A percentile compares a stretch with the other conserved stretches of the same genome.
Evolutionary conservation across 768 basidiomycete genomes (phyloP).

Genomic region (Termitomyces sp.): DNA sequence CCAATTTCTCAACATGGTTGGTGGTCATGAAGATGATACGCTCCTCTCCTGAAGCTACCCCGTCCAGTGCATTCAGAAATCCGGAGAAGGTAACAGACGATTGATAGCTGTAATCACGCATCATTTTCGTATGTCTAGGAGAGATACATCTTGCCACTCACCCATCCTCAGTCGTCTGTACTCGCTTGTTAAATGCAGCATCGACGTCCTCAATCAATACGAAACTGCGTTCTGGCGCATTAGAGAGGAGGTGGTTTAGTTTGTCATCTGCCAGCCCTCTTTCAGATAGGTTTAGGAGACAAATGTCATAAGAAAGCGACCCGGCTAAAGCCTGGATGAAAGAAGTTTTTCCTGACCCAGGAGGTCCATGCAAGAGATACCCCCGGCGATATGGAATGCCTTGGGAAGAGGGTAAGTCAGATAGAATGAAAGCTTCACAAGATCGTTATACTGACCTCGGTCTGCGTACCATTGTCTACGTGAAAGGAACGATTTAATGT

Average conservation of each 20-base stretch:
- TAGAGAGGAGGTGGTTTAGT: constrained; percentile 87
- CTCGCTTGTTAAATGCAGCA: constrained; percentile 92
- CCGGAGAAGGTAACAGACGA: constrained; percentile 97
- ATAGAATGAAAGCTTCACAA: constrained; percentile 2
- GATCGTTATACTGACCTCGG: constrained; percentile 58
- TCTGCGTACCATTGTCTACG: constrained; percentile 95
- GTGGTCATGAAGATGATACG: constrained; percentile 99
- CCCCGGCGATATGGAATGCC: constrained; percentile 97
- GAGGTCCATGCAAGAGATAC: constrained; percentile 93
- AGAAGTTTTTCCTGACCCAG: constrained; percentile 97
- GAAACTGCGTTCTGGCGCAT: constrained; percentile 89
- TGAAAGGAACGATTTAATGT: constrained; percentile 78
- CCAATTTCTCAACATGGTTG: constrained; percentile 88
- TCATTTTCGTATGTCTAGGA: neutral
- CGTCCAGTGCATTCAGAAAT: constrained; percentile 94
- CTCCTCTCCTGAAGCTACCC: constrained; percentile 96
- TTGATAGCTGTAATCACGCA: constrained; percentile 62
- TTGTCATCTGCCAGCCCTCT: constrained; percentile 97
- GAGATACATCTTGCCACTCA: constrained; percentile 35
- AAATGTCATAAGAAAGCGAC: constrained; percentile 90
- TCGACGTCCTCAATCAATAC: constrained; percentile 98
- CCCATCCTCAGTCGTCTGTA: constrained; percentile 92
- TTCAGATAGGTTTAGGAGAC: constrained; percentile 92
- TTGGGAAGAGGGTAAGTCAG: constrained; percentile 29
- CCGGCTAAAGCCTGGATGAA: constrained; percentile 98